Evolutionary conservation across 768 basidiomycete genomes (phyloP), one percentile per base, ranked within the genome.

Genomic region (Rickenella mellea): DNA sequence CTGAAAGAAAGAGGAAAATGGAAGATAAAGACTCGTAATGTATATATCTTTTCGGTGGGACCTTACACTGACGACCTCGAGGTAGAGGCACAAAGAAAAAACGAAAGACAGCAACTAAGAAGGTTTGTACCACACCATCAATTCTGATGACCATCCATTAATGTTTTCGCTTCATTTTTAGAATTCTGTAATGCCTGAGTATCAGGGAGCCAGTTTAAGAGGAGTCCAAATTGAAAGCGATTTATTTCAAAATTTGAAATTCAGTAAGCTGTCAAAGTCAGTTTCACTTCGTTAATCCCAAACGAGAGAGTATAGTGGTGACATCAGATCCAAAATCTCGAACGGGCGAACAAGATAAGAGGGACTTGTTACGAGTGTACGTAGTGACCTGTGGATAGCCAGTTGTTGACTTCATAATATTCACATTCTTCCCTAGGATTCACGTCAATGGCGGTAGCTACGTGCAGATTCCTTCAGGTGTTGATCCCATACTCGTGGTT

Each of bases 1-100:
- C 72, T 2, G 78, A 78, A 27, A 78, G 74, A 54, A 90, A 88
- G 67, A 65, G 84, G 47, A 88, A 85, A 57, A 75, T 80, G 71
- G 79, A 81, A 41, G 71, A 64, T 28, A 75, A 76, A 43, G 57
- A 66, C 15, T 70, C 66, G 82, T 78, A 54, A 35, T 61, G 39
- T 15, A 5, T 33, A 14, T 44, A 6, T 19, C 11, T 21, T 20
- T 21, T 28, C 17, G 19, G n/a, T 10, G 20, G 9, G 43, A 7
- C 9, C 14, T 38, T 14, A 20, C 10, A 10, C 27, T 14, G 27
- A 42, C 21, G 15, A 19, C 11, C 11, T 21, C 11, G 1, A 9
- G 42, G 46, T 41, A 58, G 69, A 57, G 46, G 49, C 4, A 57
- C 70, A 14, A 70, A 72, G 60, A 83, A 81, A 63, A 80, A 78